A percentile compares a stretch with the other conserved stretches of the same genome.
phyloP scores from a whole-genome alignment of 2,329 filamentous ascomycete species.

The Fusarium sp. region DNA sequence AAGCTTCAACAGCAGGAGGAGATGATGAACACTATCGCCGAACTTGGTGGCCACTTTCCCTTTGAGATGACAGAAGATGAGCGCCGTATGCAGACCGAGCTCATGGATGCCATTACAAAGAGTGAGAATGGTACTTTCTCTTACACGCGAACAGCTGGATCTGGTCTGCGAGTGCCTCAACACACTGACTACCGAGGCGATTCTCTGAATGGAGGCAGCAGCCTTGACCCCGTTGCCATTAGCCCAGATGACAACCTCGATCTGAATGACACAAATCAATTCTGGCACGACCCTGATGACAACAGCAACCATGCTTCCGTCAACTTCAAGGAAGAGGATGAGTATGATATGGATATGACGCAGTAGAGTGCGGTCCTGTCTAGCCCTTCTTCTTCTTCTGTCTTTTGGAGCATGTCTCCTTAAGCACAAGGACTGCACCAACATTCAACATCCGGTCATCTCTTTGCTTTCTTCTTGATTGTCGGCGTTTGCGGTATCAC shows the following conservation, averaged over 20 bases:
- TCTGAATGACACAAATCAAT: constrained; percentile 65
- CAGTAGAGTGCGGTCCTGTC: constrained; percentile 42
- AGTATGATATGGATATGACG: constrained; percentile 85
- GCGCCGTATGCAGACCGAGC: constrained; percentile 93
- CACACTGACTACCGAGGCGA: constrained; percentile 94
- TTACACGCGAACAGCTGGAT: constrained; percentile 87
- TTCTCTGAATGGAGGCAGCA: constrained; percentile 64
- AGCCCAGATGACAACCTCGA: constrained; percentile 61
- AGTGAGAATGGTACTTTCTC: constrained; percentile 81
- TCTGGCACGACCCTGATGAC: constrained; percentile 78
- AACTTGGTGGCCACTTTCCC: constrained; percentile 80
- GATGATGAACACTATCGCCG: constrained; percentile 79
- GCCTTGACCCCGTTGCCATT: constrained; percentile 55
- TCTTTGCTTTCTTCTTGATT: constrained; percentile 25
- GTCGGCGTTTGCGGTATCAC: constrained; percentile 43
- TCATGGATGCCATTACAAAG: constrained; percentile 87
- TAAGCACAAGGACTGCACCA: not conserved
- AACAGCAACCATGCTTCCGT: constrained; percentile 75
- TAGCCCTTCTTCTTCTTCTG: constrained; percentile 9
- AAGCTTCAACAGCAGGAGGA: constrained; percentile 93
- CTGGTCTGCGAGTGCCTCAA: constrained; percentile 89
- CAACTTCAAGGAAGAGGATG: constrained; percentile 94
- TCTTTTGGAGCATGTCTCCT: constrained; percentile 7
- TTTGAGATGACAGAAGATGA: constrained; percentile 92
- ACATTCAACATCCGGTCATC: not conserved